Conservation (phyloP, 805 yeast species). For the Cyberlindnera mississippiensis region DNA sequence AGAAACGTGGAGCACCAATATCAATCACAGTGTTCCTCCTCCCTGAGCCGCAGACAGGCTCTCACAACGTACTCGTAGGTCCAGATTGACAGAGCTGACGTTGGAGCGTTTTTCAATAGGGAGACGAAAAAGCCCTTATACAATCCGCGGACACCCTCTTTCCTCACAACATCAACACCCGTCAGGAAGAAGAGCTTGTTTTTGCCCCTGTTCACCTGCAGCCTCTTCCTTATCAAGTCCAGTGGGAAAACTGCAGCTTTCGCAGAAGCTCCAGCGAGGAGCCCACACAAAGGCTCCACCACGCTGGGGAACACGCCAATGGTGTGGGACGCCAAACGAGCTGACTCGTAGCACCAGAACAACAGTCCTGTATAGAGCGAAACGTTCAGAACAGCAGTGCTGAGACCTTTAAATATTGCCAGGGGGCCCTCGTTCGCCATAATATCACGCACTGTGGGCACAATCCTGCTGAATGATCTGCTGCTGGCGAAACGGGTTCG, state of each 20-base stretch:
- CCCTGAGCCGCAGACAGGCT: constrained; percentile 40
- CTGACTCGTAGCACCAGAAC: constrained; percentile 62
- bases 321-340: constrained; percentile 14
- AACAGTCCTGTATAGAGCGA: constrained; percentile 70
- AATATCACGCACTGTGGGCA: constrained; percentile 31
- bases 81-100: constrained; percentile 61
- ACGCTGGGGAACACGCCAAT: constrained; percentile 14
- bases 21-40: background rate
- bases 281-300: constrained; percentile 58
- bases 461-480: constrained; percentile 21
- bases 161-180: constrained; percentile 34
- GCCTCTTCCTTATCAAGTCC: constrained; percentile 74
- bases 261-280: constrained; percentile 70
- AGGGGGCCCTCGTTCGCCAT: constrained; percentile 37
- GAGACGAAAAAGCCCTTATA: constrained; percentile 75
- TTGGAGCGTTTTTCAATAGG: constrained; percentile 75
- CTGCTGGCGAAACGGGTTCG: constrained; percentile 83
- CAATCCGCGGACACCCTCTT: constrained; percentile 64
- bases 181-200: constrained; percentile 29
- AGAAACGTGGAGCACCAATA: too few species aligned
- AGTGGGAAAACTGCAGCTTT: constrained; percentile 80
- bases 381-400: constrained; percentile 53
- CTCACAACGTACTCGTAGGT: constrained; percentile 35
- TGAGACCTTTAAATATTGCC: constrained; percentile 48
- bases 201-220: constrained; percentile 54